Evolutionary conservation across 2,329 filamentous ascomycete genomes (phyloP), one percentile per base, ranked within the genome.

Genomic region (Colletotrichum nymphaeae): DNA sequence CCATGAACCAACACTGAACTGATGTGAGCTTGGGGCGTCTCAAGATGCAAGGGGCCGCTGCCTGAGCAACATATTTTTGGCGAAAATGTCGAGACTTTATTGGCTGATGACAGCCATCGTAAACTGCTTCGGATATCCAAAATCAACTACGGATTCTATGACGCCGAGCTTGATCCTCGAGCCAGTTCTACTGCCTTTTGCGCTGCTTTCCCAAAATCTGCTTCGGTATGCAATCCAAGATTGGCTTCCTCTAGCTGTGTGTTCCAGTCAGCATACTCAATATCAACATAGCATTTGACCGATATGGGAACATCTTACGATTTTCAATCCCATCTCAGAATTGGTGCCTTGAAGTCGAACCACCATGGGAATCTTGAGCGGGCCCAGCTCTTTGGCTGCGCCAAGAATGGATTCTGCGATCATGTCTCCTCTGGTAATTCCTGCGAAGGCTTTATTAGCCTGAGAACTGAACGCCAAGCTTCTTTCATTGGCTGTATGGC

Each of bases 401-500:
- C 80, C 81, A 24, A 88, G 80, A 66, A 88, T 86, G 9, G 86
- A 85, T 76, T 86, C 83, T 11, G 86, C 86, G 75, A 88, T 86
- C 86, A 88, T 88, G 72, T 87, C 85, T 37, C 86, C 87, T 46
- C 82, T 81, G 2, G 85, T 86, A 19, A 88, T 86, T 0, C 86
- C 86, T 87, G 4, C 0, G 6, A 4, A 12, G 12, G 42, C 7
- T n/a, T 2, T 5, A 9, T 67, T 11, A 67, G 56, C 79, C 19
- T 11, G 19, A 49, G 42, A 79, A 8, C 80, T 77, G 56, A 77
- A 22, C 5, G 16, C 11, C 12, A 16, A 0, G 9, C 5, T 14
- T 58, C n/a, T 4, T 9, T 32, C 1, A 56, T 9, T 16, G 4
- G 8, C 7, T 26, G 11, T 22, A 19, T 16, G 16, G 28, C 22